phyloP scores from a whole-genome alignment of 768 basidiomycete species.

The Pisolithus tinctorius region DNA sequence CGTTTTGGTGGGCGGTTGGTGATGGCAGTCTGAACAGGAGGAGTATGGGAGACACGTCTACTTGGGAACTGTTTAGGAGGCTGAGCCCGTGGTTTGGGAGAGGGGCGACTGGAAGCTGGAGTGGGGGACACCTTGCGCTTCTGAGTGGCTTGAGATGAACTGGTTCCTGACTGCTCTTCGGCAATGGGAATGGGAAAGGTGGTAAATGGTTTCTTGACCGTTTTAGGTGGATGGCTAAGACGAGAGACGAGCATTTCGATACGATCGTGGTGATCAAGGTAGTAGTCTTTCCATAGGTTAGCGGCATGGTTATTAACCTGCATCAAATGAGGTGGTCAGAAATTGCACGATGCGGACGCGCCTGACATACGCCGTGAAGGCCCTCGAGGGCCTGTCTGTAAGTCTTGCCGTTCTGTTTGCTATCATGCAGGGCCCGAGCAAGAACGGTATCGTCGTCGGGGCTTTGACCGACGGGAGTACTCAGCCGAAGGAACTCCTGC shows the following conservation, averaged over 20 bases:
- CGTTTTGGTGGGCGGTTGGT: constrained; percentile 24
- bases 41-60: constrained; percentile 14
- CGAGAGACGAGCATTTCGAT: constrained; percentile 38
- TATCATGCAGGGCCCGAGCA: constrained; percentile 38
- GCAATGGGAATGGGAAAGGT: constrained; percentile 3
- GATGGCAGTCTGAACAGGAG: constrained; percentile 13
- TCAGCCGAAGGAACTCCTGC: constrained; percentile 50
- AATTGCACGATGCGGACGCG: not conserved
- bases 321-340: constrained; percentile 4
- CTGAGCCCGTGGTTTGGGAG: constrained; percentile 14
- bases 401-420: constrained; percentile 35
- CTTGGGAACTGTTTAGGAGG: constrained; percentile 19
- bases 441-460: constrained; percentile 54
- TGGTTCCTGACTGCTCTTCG: constrained; percentile 5
- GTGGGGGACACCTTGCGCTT: constrained; percentile 26
- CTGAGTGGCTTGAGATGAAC: constrained; percentile 27
- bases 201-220: constrained; percentile 24
- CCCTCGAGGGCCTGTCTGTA: constrained; percentile 64
- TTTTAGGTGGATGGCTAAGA: constrained; percentile 19
- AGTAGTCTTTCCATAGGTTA: constrained; percentile 76
- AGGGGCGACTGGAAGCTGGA: constrained; percentile 15
- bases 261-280: constrained; percentile 59
- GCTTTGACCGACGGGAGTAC: constrained; percentile 42
- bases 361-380: constrained; percentile 52
- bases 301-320: constrained; percentile 43